A percentile compares a stretch with the other conserved stretches of the same genome.
phyloP scores from a whole-genome alignment of 257 asterid species.

The Primulina eburnea region DNA sequence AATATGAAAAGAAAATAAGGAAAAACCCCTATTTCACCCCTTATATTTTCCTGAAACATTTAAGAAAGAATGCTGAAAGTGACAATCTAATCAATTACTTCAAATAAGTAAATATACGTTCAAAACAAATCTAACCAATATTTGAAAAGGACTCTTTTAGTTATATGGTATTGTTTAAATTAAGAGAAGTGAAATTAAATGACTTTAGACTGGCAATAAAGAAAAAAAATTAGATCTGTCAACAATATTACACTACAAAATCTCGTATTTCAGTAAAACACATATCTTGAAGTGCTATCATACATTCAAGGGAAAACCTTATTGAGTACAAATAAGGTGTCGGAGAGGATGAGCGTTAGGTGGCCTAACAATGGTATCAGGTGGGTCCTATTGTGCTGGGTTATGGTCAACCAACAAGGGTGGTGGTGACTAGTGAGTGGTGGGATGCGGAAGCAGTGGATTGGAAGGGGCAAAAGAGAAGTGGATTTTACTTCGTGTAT shows the following conservation, averaged over 20 bases:
- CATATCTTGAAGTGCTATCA: neutral
- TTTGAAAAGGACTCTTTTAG: neutral
- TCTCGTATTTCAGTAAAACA: neutral
- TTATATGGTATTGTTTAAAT: too few species aligned
- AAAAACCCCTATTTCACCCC: neutral
- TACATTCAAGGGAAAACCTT: neutral
- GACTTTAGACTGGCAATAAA: neutral
- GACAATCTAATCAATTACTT: neutral
- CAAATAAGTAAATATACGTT: neutral
- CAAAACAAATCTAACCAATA: too few species aligned
- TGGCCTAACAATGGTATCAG: neutral
- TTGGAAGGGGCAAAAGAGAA: neutral
- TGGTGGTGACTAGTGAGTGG: neutral
- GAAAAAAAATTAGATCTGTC: too few species aligned
- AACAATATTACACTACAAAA: neutral
- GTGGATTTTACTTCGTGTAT: neutral
- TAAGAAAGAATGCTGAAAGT: neutral
- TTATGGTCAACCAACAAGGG: neutral
- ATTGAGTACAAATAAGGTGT: neutral
- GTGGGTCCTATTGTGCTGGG: neutral
- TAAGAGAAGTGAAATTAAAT: neutral
- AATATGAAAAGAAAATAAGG: neutral
- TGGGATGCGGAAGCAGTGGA: neutral
- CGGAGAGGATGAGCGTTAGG: neutral
- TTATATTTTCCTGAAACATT: neutral